phyloP scores from a whole-genome alignment of 306 rosid species.

The Boehmeria nivea region DNA sequence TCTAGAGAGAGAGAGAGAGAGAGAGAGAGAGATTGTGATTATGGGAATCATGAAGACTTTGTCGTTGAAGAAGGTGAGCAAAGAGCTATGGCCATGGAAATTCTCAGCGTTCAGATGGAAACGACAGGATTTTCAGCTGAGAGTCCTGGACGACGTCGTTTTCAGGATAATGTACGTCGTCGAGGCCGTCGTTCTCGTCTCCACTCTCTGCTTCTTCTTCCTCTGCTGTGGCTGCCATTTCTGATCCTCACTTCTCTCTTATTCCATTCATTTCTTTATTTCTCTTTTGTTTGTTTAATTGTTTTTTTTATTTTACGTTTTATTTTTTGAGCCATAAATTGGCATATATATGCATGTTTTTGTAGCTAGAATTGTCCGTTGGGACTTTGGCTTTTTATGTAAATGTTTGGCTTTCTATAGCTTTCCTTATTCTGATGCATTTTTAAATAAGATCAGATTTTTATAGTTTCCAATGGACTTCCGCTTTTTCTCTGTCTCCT shows the following conservation, averaged over 20 bases:
- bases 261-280: too few relatives aligned
- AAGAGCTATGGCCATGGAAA: slow-evolving; percentile 49
- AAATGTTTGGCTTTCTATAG: too few relatives aligned
- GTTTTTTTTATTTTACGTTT: too few relatives aligned
- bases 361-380: too few relatives aligned
- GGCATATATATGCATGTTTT: too few relatives aligned
- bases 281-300: too few relatives aligned
- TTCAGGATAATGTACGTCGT: slow-evolving; percentile 50
- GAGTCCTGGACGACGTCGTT: slow-evolving; percentile 51
- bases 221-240: slow-evolving; percentile 74
- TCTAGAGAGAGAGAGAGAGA: slow-evolving; percentile 3
- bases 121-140: slow-evolving; percentile 35
- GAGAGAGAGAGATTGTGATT: neutral
- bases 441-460: neutral
- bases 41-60: slow-evolving; percentile 22
- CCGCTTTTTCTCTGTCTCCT: too few relatives aligned
- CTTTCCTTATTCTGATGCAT: neutral
- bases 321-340: too few relatives aligned
- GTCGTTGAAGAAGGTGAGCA: slow-evolving; percentile 63
- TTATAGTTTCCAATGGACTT: too few relatives aligned
- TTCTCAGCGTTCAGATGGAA: slow-evolving; percentile 50
- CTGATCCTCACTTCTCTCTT: too few relatives aligned
- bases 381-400: too few relatives aligned
- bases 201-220: slow-evolving; percentile 71
- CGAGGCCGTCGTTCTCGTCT: slow-evolving; percentile 60